phyloP scores from a whole-genome alignment of 148 eudicot genomes.

The Cornus florida region DNA sequence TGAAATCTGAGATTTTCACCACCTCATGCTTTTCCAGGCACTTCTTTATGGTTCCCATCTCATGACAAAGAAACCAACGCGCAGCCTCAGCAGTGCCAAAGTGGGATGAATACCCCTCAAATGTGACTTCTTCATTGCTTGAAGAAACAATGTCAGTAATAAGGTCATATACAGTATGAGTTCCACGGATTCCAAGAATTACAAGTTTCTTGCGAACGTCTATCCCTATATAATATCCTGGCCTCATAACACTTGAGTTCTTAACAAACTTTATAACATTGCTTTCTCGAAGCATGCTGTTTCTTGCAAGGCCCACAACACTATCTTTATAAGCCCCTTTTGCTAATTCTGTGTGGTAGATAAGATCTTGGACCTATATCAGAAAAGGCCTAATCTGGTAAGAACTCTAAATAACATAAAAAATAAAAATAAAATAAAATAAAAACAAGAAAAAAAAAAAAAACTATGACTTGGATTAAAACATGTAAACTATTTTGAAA shows the following conservation, averaged over 20 bases:
- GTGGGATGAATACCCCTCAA: conserved; percentile 82
- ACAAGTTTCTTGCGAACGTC: conserved; percentile 80
- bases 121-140: conserved; percentile 73
- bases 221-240: conserved; percentile 90
- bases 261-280: conserved; percentile 74
- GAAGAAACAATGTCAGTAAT: conserved; percentile 85
- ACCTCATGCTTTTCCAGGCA: conserved; percentile 78
- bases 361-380: conserved; percentile 75
- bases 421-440: too few relatives aligned
- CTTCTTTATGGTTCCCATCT: conserved; percentile 69
- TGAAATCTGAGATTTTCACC: conserved; percentile 18
- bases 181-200: conserved; percentile 95
- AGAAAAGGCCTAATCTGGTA: conserved; percentile 7
- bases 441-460: too few relatives aligned
- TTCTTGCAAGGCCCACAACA: conserved; percentile 68
- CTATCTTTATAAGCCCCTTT: conserved; percentile 71
- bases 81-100: conserved; percentile 98
- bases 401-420: conserved; percentile 5
- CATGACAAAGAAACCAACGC: conserved; percentile 90
- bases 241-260: conserved; percentile 79
- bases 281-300: conserved; percentile 91
- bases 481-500: background rate
- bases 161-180: conserved; percentile 84
- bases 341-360: conserved; percentile 87
- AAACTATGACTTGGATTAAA: background rate